Percentiles rank a stretch among this genome's conserved stretches.
Evolutionary conservation across 495 filamentous ascomycete species (phyloP).

Genomic region (Friedmanniomyces simplex): DNA sequence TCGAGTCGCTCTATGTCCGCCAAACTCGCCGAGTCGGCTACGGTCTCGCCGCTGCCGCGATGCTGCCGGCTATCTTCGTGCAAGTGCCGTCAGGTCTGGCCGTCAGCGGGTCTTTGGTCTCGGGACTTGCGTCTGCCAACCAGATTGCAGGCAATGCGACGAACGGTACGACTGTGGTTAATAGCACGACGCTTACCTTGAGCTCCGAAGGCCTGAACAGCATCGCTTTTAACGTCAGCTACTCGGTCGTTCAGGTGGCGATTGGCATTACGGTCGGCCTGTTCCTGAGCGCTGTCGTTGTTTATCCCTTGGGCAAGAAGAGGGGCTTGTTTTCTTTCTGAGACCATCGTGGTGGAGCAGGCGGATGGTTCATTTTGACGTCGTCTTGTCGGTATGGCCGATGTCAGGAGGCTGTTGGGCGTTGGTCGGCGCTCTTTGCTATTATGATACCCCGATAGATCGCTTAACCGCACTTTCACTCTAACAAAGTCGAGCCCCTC

Average conservation of each 20-base stretch:
- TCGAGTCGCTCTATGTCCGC: slow-evolving; percentile 9
- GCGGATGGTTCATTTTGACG: not conserved
- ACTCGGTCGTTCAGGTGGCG: slow-evolving; percentile 81
- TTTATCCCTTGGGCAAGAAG: slow-evolving; percentile 88
- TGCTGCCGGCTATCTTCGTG: slow-evolving; percentile 90
- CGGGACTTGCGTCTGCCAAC: slow-evolving; percentile 75
- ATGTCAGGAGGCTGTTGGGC: not conserved
- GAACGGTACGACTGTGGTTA: slow-evolving; percentile 37
- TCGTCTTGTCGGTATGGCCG: too few relatives aligned
- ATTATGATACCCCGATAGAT: too few relatives aligned
- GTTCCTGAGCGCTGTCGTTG: slow-evolving; percentile 72
- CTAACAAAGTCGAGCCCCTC: too few relatives aligned
- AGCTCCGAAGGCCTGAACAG: slow-evolving; percentile 36
- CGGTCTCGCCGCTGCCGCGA: slow-evolving; percentile 75
- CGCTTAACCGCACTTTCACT: not conserved
- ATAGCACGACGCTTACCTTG: slow-evolving; percentile 31
- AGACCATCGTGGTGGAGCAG: slow-evolving; percentile 13
- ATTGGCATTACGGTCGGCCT: slow-evolving; percentile 89
- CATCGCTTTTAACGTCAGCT: slow-evolving; percentile 75
- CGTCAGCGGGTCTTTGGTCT: slow-evolving; percentile 69
- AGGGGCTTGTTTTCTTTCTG: slow-evolving; percentile 83
- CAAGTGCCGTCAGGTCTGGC: slow-evolving; percentile 87
- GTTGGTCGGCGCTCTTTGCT: not conserved
- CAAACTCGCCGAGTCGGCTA: slow-evolving; percentile 43
- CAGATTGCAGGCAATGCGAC: slow-evolving; percentile 49